Conservation (phyloP, 495 filamentous ascomycete species). For the Penicillium silybi region DNA sequence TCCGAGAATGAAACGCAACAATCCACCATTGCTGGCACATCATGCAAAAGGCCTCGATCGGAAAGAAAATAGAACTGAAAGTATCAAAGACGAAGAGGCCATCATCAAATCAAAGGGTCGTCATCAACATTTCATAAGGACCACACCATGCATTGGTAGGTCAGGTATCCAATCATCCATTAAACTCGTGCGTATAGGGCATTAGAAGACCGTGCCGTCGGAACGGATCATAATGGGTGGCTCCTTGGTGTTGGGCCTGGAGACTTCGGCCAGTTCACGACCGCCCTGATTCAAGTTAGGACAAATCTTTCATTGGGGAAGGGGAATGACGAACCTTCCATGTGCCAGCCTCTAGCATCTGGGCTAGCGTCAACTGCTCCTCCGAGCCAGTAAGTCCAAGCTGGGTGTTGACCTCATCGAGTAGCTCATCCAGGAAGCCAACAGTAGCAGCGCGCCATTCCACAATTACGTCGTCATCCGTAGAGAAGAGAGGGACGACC, state of each 20-base stretch:
- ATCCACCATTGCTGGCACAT: conserved; percentile 1
- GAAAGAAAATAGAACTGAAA: conserved; percentile 2
- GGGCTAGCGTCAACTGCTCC: conserved; percentile 56
- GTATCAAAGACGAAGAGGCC: conserved; percentile 12
- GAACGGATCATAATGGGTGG: conserved; percentile 95
- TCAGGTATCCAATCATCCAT: conserved; percentile 35
- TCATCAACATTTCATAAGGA: conserved; percentile 40
- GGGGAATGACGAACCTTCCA: conserved; percentile 65
- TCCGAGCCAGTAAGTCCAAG: conserved; percentile 47
- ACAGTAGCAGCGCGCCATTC: conserved; percentile 68
- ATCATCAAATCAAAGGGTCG: conserved; percentile 22
- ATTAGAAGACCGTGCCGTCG: conserved; percentile 92
- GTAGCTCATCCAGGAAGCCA: conserved; percentile 61
- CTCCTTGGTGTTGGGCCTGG: conserved; percentile 91
- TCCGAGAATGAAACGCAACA: conserved; percentile 18
- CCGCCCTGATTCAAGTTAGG: conserved; percentile 65
- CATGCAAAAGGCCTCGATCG: conserved; percentile 18
- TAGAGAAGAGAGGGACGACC: conserved; percentile 60
- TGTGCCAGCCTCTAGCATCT: conserved; percentile 67
- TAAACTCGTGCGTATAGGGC: conserved; percentile 21
- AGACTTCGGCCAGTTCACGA: conserved; percentile 92
- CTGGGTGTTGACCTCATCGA: conserved; percentile 58
- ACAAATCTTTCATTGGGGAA: neutral
- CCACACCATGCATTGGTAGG: conserved; percentile 23
- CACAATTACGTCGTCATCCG: conserved; percentile 65